These are phyloP conservation scores for Chaetomium cochliodes DNA, from an alignment of 495 filamentous ascomycete species.

Conservation along the genomic window DNA sequence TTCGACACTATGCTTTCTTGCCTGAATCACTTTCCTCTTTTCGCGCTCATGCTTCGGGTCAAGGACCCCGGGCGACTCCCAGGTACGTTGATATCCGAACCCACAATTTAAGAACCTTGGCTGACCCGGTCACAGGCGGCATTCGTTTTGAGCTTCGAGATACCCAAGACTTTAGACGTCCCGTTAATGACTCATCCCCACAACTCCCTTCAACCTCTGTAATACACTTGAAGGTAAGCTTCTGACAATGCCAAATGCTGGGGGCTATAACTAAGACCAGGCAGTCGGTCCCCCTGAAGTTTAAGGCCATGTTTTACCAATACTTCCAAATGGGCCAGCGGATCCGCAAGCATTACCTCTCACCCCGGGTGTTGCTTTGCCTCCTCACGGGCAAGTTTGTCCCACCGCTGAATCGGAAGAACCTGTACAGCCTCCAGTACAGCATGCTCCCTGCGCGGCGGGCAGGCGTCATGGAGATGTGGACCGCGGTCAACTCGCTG, in stretches of 20 bases:
- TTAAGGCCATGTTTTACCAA: slow-evolving; percentile 90
- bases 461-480: slow-evolving; percentile 79
- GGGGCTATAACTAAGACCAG: slow-evolving; percentile 3
- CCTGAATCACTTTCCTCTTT: slow-evolving; percentile 96
- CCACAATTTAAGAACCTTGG: background rate
- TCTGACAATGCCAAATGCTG: background rate
- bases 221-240: slow-evolving; percentile 71
- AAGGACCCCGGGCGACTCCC: slow-evolving; percentile 91
- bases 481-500: slow-evolving; percentile 63
- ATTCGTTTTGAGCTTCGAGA: slow-evolving; percentile 88
- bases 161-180: slow-evolving; percentile 54
- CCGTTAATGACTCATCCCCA: slow-evolving; percentile 36
- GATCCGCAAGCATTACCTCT: slow-evolving; percentile 92
- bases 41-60: slow-evolving; percentile 92
- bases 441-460: slow-evolving; percentile 89
- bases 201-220: slow-evolving; percentile 60
- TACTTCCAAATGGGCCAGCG: slow-evolving; percentile 93
- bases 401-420: slow-evolving; percentile 88
- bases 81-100: slow-evolving; percentile 49
- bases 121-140: slow-evolving; percentile 56
- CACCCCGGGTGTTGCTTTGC: slow-evolving; percentile 80
- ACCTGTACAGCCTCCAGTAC: slow-evolving; percentile 95
- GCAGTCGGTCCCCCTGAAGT: slow-evolving; percentile 84
- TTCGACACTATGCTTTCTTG: slow-evolving; percentile 91
- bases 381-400: slow-evolving; percentile 86